A percentile compares a stretch with the other conserved stretches of the same genome.
These are phyloP conservation scores for Pseudogymnoascus sp. DNA, from an alignment of 2,329 filamentous ascomycete species.

Conservation along the genomic window DNA sequence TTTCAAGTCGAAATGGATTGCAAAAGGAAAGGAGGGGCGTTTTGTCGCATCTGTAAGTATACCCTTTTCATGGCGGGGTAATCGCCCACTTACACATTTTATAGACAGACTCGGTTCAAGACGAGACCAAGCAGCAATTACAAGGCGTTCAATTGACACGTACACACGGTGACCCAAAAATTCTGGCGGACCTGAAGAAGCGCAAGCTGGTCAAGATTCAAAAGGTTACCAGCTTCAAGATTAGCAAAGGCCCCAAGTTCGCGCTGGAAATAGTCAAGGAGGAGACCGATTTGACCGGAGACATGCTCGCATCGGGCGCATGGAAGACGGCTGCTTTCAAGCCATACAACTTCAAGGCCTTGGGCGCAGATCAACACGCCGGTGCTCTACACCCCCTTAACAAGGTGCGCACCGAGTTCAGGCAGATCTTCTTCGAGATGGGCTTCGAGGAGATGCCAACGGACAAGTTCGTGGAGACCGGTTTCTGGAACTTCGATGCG, in stretches of 20 bases:
- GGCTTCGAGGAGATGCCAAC: conserved; percentile 98
- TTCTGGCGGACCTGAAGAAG: conserved; percentile 78
- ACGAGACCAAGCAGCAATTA: conserved; percentile 72
- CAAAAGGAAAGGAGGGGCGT: conserved; percentile 53
- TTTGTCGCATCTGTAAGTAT: conserved; percentile 46
- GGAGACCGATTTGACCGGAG: conserved; percentile 88
- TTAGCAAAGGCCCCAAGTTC: conserved; percentile 81
- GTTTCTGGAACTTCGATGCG: conserved; percentile 98
- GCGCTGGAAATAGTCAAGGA: conserved; percentile 84
- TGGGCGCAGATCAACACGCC: conserved; percentile 55
- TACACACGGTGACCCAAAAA: conserved; percentile 66
- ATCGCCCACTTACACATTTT: conserved; percentile 16
- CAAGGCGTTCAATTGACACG: conserved; percentile 64
- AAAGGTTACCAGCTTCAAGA: conserved; percentile 79
- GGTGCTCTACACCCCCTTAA: conserved; percentile 67
- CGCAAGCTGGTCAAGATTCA: conserved; percentile 79
- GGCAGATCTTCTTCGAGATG: conserved; percentile 98
- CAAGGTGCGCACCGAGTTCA: conserved; percentile 93
- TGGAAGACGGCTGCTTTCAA: conserved; percentile 94
- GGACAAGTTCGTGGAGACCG: conserved; percentile 86
- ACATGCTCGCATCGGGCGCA: conserved; percentile 80
- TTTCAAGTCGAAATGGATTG: conserved; percentile 73
- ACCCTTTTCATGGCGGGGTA: not conserved
- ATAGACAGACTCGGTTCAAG: conserved; percentile 66
- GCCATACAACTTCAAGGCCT: conserved; percentile 68